A percentile compares a stretch with the other conserved stretches of the same genome.
These are phyloP conservation scores for Blastobotrys niveus DNA, from an alignment of 1,139 yeast species.

Conservation along the genomic window DNA sequence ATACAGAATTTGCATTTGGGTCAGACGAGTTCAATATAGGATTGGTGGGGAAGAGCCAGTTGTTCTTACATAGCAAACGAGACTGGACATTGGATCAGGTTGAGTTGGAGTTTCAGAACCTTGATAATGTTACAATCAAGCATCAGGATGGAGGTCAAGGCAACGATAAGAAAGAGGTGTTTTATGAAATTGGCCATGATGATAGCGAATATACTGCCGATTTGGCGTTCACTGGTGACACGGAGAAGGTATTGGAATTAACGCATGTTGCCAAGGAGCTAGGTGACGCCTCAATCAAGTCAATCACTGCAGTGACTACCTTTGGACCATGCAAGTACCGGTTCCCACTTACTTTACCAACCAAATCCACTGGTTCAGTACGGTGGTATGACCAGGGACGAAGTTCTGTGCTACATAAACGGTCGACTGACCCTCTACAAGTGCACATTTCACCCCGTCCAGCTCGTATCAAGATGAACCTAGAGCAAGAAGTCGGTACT, in stretches of 20 bases:
- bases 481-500: constrained; percentile 15
- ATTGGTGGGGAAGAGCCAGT: constrained; percentile 22
- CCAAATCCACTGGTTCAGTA: neutral
- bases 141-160: constrained; percentile 17
- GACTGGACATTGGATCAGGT: constrained; percentile 13
- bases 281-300: constrained; percentile 17
- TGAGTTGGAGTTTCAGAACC: constrained; percentile 11
- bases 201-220: constrained; percentile 18
- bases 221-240: constrained; percentile 23
- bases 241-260: constrained; percentile 27
- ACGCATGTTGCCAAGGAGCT: constrained; percentile 24
- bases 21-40: constrained; percentile 25
- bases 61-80: constrained; percentile 18
- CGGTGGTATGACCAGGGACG: neutral
- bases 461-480: constrained; percentile 25
- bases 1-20: constrained; percentile 23
- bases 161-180: constrained; percentile 2
- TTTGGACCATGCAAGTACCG: constrained; percentile 4
- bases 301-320: constrained; percentile 3
- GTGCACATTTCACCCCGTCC: constrained; percentile 29
- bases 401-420: neutral
- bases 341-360: constrained; percentile 9
- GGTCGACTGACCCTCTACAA: neutral
- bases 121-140: constrained; percentile 16
- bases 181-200: neutral